Evolutionary conservation across 495 filamentous ascomycete genomes (phyloP).

Genomic region (Durotheca rogersii): DNA sequence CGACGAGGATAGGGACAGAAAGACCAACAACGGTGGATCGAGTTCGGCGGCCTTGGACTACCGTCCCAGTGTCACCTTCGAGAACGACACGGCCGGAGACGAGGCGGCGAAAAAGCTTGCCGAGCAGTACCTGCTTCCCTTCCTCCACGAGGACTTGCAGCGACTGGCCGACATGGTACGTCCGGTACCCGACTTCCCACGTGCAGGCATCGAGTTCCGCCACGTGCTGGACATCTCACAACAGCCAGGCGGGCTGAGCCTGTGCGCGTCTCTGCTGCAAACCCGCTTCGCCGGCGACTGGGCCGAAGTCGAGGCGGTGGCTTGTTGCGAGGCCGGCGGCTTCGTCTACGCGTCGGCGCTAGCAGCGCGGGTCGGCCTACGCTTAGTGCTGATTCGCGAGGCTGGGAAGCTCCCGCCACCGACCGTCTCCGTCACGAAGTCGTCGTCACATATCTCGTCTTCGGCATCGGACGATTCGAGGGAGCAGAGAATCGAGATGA

Average conservation of each 20-base stretch:
- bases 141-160: constrained; percentile 52
- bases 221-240: constrained; percentile 62
- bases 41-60: constrained; percentile 39
- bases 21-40: constrained; percentile 33
- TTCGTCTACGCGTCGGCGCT: constrained; percentile 59
- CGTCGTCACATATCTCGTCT: constrained; percentile 60
- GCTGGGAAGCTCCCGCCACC: constrained; percentile 62
- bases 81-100: constrained; percentile 49
- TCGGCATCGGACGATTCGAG: constrained; percentile 34
- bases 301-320: constrained; percentile 49
- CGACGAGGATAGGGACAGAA: constrained; percentile 15
- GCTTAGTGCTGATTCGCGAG: constrained; percentile 57
- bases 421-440: constrained; percentile 51
- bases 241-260: constrained; percentile 51
- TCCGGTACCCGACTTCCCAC: constrained; percentile 53
- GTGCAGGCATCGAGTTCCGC: constrained; percentile 54
- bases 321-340: constrained; percentile 59
- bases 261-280: constrained; percentile 58
- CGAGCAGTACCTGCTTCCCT: constrained; percentile 49
- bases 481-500: constrained; percentile 56
- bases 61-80: constrained; percentile 52
- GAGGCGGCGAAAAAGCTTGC: constrained; percentile 47
- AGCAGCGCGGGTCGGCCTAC: constrained; percentile 46
- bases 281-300: constrained; percentile 52
- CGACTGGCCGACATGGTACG: constrained; percentile 56